Evolutionary conservation across 139 green algal genomes (phyloP).

Genomic region (Chlorella sp.): DNA sequence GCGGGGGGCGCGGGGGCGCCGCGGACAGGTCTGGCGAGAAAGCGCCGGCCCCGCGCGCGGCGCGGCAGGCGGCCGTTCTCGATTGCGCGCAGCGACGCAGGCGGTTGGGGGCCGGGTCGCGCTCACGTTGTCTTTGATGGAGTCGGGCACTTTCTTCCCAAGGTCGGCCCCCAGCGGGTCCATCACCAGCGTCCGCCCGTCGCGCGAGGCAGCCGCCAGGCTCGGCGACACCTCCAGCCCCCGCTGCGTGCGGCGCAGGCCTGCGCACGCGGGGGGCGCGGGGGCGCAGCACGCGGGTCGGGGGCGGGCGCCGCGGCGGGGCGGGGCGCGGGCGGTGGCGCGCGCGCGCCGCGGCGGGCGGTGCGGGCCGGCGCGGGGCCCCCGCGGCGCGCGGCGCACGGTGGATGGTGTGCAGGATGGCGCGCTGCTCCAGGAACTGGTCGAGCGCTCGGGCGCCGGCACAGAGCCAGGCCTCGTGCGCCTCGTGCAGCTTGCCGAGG

Average conservation of each 20-base stretch:
- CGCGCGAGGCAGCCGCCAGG: no score
- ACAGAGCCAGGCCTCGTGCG: slow-evolving; percentile 94
- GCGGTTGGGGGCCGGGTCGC: neutral
- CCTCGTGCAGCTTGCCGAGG: slow-evolving; percentile 83
- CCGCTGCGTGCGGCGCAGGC: neutral
- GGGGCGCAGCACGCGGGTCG: neutral
- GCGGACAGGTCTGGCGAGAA: neutral
- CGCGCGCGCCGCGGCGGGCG: neutral
- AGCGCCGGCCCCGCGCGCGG: neutral
- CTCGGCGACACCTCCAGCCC: neutral
- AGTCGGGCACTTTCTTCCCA: neutral
- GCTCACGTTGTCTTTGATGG: slow-evolving; percentile 32
- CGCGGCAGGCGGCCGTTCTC: neutral
- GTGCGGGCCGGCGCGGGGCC: neutral
- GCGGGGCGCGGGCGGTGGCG: neutral
- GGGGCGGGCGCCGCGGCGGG: neutral
- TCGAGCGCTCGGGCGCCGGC: no score
- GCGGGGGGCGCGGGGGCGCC: neutral
- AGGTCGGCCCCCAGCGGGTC: slow-evolving; percentile 3
- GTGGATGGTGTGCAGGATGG: neutral
- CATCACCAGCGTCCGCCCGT: neutral
- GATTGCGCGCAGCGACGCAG: neutral
- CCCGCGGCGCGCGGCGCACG: neutral
- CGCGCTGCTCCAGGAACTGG: slow-evolving; percentile 10
- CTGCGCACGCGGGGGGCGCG: neutral